Conservation (phyloP, 73 alveolate species). For the Tetrahymena thermophila region DNA sequence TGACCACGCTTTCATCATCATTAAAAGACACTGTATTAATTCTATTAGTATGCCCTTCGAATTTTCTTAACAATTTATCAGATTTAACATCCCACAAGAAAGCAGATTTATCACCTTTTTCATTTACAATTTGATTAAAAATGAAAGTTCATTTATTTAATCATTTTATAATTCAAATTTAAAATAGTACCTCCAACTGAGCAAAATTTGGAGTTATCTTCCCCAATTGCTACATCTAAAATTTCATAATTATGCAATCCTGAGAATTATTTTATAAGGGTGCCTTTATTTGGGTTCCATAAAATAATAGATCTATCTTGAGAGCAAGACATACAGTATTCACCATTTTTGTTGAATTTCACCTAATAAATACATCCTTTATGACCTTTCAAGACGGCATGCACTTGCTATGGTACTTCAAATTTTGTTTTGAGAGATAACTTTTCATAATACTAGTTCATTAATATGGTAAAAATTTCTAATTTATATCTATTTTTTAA, state of each 20-base stretch:
- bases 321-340: background rate
- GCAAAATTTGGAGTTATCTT: background rate
- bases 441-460: background rate
- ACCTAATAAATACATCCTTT: background rate
- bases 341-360: background rate
- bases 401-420: background rate
- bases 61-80: conserved; percentile 38
- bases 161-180: background rate
- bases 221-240: conserved; percentile 36
- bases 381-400: background rate
- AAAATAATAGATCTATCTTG: background rate
- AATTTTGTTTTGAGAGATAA: background rate
- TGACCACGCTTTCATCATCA: conserved; percentile 22
- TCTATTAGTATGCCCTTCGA: conserved; percentile 31
- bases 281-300: conserved; percentile 52
- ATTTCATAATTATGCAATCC: conserved; percentile 47
- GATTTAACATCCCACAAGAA: conserved; percentile 54
- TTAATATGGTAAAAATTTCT: background rate
- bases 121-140: conserved; percentile 16
- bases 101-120: conserved; percentile 45
- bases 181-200: background rate
- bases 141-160: background rate
- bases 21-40: conserved; percentile 24
- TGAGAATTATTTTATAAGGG: conserved; percentile 33
- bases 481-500: background rate